Evolutionary conservation across 768 basidiomycete species (phyloP).

Genomic region (Lactarius akahatsu): DNA sequence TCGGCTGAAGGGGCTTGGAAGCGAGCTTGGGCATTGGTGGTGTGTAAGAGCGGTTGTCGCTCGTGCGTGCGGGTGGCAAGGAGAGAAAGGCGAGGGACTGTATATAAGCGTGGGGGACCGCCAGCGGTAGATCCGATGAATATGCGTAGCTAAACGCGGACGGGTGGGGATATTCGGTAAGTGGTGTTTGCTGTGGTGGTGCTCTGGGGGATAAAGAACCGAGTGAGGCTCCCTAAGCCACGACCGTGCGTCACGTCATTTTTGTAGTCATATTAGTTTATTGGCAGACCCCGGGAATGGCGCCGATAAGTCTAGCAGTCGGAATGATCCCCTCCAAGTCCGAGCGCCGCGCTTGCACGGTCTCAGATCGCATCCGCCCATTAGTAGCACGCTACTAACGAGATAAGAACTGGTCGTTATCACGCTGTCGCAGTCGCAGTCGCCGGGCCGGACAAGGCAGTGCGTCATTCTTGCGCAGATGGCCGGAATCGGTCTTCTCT

Average conservation of each 20-base stretch:
- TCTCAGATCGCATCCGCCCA: constrained; percentile 1
- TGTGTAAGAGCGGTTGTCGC: constrained; percentile 2
- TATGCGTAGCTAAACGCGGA: constrained; percentile 10
- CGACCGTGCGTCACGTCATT: constrained; percentile 11
- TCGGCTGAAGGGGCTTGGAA: constrained; percentile 14
- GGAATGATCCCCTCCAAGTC: constrained; percentile 4
- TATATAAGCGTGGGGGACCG: constrained; percentile 11
- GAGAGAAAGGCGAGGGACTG: neutral
- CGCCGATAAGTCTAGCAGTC: constrained; percentile 15
- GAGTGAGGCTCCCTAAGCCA: constrained; percentile 5
- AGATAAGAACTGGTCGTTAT: neutral
- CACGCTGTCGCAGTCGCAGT: neutral
- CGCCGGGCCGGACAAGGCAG: neutral
- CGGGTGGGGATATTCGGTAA: neutral
- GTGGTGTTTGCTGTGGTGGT: neutral
- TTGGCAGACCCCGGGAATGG: constrained; percentile 11
- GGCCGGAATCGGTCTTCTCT: constrained; percentile 9
- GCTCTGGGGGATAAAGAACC: neutral
- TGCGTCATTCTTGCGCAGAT: neutral
- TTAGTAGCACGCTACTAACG: neutral
- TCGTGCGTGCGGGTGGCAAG: neutral
- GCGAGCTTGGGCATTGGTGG: constrained; percentile 20
- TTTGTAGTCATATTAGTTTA: neutral
- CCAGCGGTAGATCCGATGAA: constrained; percentile 29
- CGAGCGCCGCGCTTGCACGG: constrained; percentile 7